Conservation (phyloP, 139 green algal genomes). For the Tetradesmus lagerheimii region DNA sequence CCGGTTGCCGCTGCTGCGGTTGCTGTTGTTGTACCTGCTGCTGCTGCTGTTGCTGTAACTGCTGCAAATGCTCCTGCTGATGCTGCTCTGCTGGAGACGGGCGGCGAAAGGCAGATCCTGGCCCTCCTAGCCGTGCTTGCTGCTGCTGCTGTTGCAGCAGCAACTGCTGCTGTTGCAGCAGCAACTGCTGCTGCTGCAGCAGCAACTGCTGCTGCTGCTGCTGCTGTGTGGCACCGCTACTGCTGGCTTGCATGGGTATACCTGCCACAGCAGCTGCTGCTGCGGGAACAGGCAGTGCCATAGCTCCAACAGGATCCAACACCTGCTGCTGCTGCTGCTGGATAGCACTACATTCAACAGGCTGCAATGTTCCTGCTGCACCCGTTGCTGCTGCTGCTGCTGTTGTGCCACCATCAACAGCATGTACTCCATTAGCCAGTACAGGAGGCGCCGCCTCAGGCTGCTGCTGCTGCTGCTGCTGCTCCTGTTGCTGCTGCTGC, state of each 20-base stretch:
- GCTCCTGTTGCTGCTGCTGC: conserved; percentile 22
- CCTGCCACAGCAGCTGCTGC: conserved; percentile 21
- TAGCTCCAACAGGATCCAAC: not conserved
- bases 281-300: not conserved
- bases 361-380: not conserved
- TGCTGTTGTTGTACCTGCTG: conserved; percentile 14
- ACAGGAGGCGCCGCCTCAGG: not conserved
- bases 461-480: conserved; percentile 8
- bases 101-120: conserved; percentile 16
- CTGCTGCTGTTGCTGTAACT: not conserved
- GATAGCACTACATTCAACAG: not conserved
- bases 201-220: not conserved
- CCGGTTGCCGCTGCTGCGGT: conserved; percentile 29
- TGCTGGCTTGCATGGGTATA: not conserved
- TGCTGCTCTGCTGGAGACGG: conserved; percentile 12
- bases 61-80: not conserved
- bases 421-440: not conserved
- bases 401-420: not conserved
- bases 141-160: conserved; percentile 1
- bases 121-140: not conserved
- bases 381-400: conserved; percentile 25
- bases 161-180: not conserved
- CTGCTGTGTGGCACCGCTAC: not conserved
- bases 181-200: not conserved
- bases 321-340: not conserved